Conservation (phyloP, 2,329 filamentous ascomycete genomes). For the Phialophora verrucosa region DNA sequence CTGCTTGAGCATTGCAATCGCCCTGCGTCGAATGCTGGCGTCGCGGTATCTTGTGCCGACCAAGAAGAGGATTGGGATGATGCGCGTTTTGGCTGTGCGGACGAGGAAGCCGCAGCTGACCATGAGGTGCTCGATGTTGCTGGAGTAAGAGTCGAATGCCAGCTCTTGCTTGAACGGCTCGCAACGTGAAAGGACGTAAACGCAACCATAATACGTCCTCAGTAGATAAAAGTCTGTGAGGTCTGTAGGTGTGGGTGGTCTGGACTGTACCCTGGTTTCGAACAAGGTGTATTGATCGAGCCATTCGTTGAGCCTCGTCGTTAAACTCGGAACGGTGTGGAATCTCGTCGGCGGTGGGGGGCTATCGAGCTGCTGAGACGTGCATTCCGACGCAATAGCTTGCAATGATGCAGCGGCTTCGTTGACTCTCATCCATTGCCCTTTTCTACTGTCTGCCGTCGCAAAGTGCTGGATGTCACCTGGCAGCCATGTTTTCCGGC, state of each 20-base stretch:
- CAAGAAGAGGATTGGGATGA: slow-evolving; percentile 31
- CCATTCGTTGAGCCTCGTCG: slow-evolving; percentile 28
- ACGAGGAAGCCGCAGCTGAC: slow-evolving; percentile 17
- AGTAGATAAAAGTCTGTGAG: slow-evolving; percentile 22
- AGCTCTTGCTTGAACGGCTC: slow-evolving; percentile 27
- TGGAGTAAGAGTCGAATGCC: slow-evolving; percentile 23
- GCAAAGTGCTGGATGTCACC: slow-evolving; percentile 14
- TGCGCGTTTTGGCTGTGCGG: neutral
- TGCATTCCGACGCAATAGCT: slow-evolving; percentile 14
- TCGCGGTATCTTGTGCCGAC: slow-evolving; percentile 31
- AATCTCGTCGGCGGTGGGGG: slow-evolving; percentile 23
- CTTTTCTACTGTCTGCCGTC: neutral
- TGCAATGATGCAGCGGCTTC: slow-evolving; percentile 19
- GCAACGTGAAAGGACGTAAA: slow-evolving; percentile 31
- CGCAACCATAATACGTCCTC: slow-evolving; percentile 21
- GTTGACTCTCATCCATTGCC: slow-evolving; percentile 8
- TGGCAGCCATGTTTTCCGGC: slow-evolving; percentile 2
- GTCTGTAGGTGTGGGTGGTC: neutral
- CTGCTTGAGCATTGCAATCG: slow-evolving; percentile 19
- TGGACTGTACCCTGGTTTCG: slow-evolving; percentile 3
- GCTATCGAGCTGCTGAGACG: slow-evolving; percentile 2
- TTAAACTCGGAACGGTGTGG: slow-evolving; percentile 26
- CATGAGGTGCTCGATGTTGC: slow-evolving; percentile 23
- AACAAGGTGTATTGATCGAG: slow-evolving; percentile 17
- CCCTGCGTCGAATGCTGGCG: slow-evolving; percentile 24